A percentile compares a stretch with the other conserved stretches of the same genome.
Evolutionary conservation across 495 filamentous ascomycete genomes (phyloP).

Genomic region (Talaromyces nanjingensis): DNA sequence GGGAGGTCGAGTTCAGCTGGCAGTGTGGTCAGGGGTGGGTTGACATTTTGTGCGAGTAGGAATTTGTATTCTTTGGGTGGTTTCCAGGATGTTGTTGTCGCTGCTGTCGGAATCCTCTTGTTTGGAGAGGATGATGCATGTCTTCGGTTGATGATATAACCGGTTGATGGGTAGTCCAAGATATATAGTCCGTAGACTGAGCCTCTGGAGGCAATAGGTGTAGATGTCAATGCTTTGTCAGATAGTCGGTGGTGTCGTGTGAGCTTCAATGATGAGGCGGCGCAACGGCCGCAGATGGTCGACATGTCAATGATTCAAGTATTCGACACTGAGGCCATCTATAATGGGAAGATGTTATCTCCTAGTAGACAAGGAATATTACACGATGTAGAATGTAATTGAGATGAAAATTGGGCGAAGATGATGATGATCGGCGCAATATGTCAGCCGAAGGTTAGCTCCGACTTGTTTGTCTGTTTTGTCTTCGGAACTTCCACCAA

Average conservation of each 20-base stretch:
- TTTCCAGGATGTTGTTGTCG: slow-evolving; percentile 10
- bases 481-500: neutral
- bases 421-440: neutral
- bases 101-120: neutral
- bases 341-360: too few relatives aligned
- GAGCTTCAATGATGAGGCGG: neutral
- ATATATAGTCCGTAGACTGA: neutral
- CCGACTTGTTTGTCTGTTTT: neutral
- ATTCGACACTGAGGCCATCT: neutral
- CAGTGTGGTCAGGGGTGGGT: slow-evolving; percentile 33
- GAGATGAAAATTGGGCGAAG: too few relatives aligned
- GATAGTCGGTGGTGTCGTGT: neutral
- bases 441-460: neutral
- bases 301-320: neutral
- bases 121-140: slow-evolving; percentile 15
- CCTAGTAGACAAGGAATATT: too few relatives aligned
- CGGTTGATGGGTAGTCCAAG: neutral
- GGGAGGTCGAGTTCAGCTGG: slow-evolving; percentile 28
- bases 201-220: neutral
- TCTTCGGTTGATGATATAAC: neutral
- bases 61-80: slow-evolving; percentile 13
- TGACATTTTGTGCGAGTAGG: slow-evolving; percentile 18
- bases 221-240: neutral
- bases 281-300: slow-evolving; percentile 3
- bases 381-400: neutral